phyloP scores from a whole-genome alignment of 2,329 filamentous ascomycete species.

The Xylariales sp. region DNA sequence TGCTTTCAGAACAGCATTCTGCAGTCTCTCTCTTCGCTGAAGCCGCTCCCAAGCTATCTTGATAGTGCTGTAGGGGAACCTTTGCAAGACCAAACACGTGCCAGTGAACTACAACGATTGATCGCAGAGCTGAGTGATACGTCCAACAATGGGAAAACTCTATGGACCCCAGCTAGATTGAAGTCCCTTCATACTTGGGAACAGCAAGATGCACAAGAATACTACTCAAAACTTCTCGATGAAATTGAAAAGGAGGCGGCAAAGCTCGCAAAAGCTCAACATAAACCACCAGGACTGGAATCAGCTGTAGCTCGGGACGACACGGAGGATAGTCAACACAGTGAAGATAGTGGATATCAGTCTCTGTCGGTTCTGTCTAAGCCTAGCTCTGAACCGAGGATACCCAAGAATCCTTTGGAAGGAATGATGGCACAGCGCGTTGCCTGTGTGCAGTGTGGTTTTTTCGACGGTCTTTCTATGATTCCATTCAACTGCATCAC shows the following conservation, averaged over 20 bases:
- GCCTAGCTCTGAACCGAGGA: conserved; percentile 27
- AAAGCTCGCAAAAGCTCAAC: conserved; percentile 35
- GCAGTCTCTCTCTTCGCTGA: conserved; percentile 75
- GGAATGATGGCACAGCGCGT: conserved; percentile 85
- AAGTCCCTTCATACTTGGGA: conserved; percentile 95
- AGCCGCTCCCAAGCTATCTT: conserved; percentile 65
- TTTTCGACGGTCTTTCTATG: conserved; percentile 82
- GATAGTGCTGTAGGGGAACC: conserved; percentile 28
- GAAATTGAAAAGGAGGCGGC: conserved; percentile 75
- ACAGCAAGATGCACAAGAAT: conserved; percentile 97
- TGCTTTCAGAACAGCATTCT: conserved; percentile 98
- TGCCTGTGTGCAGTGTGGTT: conserved; percentile 79
- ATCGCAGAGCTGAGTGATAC: conserved; percentile 67
- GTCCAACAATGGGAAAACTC: conserved; percentile 65
- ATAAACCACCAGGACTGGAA: conserved; percentile 35
- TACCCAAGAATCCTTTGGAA: conserved; percentile 72
- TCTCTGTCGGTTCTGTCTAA: conserved; percentile 37
- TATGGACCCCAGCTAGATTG: conserved; percentile 78
- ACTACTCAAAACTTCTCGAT: conserved; percentile 85
- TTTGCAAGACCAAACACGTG: conserved; percentile 29
- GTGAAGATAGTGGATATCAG: conserved; percentile 55
- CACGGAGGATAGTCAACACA: conserved; percentile 38
- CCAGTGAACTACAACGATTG: conserved; percentile 55
- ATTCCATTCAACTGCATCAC: conserved; percentile 94
- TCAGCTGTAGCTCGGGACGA: conserved; percentile 31